Evolutionary conservation across 2,329 filamentous ascomycete genomes (phyloP).

Genomic region (Lecanoromycetidae sp.): DNA sequence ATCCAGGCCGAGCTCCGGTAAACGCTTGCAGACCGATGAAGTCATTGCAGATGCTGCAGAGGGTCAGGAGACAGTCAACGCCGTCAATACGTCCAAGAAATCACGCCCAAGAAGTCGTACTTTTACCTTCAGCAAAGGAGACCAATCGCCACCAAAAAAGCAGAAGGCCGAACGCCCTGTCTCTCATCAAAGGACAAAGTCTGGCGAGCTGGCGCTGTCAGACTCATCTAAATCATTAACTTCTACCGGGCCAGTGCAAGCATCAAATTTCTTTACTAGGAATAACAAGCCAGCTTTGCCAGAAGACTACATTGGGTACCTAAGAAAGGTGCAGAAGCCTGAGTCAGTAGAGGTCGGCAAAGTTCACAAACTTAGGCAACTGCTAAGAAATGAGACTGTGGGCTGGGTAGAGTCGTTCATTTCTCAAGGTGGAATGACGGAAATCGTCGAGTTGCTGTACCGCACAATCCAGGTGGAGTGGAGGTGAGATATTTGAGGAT

Average conservation of each 20-base stretch:
- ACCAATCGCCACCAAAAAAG: conserved; percentile 61
- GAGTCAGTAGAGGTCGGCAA: conserved; percentile 85
- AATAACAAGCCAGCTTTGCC: conserved; percentile 64
- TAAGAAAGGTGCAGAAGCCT: conserved; percentile 69
- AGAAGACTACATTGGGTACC: conserved; percentile 73
- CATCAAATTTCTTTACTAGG: conserved; percentile 50
- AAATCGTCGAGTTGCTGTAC: conserved; percentile 74
- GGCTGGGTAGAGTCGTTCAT: conserved; percentile 93
- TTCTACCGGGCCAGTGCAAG: conserved; percentile 43
- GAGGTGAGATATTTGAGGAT: conserved; percentile 48
- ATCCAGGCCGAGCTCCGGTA: conserved; percentile 19
- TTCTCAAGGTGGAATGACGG: conserved; percentile 76
- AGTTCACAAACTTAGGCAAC: conserved; percentile 77
- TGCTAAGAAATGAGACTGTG: conserved; percentile 89
- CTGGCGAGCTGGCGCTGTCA: conserved; percentile 54
- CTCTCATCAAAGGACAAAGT: conserved; percentile 58
- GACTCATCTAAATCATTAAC: conserved; percentile 46
- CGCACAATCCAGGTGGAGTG: conserved; percentile 94
- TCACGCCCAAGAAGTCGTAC: conserved; percentile 55
- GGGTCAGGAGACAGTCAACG: conserved; percentile 28
- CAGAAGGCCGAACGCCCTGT: conserved; percentile 53
- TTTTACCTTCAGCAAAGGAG: conserved; percentile 65
- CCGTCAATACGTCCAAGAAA: conserved; percentile 29
- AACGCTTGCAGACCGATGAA: conserved; percentile 30
- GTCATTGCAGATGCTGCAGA: conserved; percentile 31